Conservation (phyloP, 1,284 basidiomycete genomes). For the Marasmius sp. region DNA sequence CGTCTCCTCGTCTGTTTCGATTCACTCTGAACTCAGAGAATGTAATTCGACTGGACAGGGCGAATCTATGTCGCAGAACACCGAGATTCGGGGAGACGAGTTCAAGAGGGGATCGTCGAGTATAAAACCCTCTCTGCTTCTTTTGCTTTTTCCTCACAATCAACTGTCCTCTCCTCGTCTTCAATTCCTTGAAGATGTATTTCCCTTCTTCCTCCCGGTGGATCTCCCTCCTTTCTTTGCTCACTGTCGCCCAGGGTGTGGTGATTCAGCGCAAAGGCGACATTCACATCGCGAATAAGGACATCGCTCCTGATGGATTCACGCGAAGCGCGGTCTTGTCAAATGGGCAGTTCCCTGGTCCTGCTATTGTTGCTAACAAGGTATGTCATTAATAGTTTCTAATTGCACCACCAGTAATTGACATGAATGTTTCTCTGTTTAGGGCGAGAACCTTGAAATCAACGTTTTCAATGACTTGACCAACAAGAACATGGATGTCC, state of each 20-base stretch:
- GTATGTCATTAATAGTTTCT: constrained; percentile 3
- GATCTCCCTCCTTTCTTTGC: neutral
- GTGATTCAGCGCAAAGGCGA: constrained; percentile 6
- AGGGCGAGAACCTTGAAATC: constrained; percentile 18
- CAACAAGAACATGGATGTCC: constrained; percentile 18
- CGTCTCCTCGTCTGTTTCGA: no score
- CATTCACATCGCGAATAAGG: constrained; percentile 8
- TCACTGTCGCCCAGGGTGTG: neutral
- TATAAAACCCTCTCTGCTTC: no score
- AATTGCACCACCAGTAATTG: neutral
- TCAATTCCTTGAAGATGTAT: no score
- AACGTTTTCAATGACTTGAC: constrained; percentile 23
- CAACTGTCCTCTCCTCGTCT: no score
- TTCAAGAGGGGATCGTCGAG: no score
- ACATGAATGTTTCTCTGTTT: neutral
- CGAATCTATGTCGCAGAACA: no score
- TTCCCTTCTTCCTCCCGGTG: no score
- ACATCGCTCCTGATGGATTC: constrained; percentile 12
- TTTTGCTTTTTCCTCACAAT: no score
- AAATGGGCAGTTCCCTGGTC: constrained; percentile 19
- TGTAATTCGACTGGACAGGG: no score
- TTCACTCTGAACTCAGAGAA: no score
- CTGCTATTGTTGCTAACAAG: constrained; percentile 25
- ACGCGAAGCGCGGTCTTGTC: constrained; percentile 8
- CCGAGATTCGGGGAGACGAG: no score